Evolutionary conservation across 176 grass and related monocot genomes (phyloP).

Genomic region (maize (Zea mays)): Zm-B73-REFERENCE-NAM-5.0 NC_050100.1:208493501-208494000

Average conservation of each 20-base stretch:
- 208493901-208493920: slow-evolving; percentile 80
- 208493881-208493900: slow-evolving; percentile 71
- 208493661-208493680: slow-evolving; percentile 76
- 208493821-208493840: slow-evolving; percentile 65
- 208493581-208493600: slow-evolving; percentile 21
- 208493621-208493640: slow-evolving; percentile 98
- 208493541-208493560: slow-evolving; percentile 32
- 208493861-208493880: slow-evolving; percentile 92
- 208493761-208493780: slow-evolving; percentile 78
- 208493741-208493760: slow-evolving; percentile 78
- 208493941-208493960: slow-evolving; percentile 74
- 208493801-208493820: slow-evolving; percentile 68
- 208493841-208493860: slow-evolving; percentile 88
- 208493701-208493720: slow-evolving; percentile 80
- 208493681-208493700: slow-evolving; percentile 83
- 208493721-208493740: slow-evolving; percentile 76
- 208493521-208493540: neutral
- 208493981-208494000: slow-evolving; percentile 81
- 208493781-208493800: slow-evolving; percentile 83
- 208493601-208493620: slow-evolving; percentile 36
- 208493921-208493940: slow-evolving; percentile 78
- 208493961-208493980: slow-evolving; percentile 84
- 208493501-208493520: too few species aligned
- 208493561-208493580: slow-evolving; percentile 8
- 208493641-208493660: slow-evolving; percentile 82